Evolutionary conservation across 805 yeast genomes (phyloP).

Genomic region (Lipomyces spencermartinsiae): DNA sequence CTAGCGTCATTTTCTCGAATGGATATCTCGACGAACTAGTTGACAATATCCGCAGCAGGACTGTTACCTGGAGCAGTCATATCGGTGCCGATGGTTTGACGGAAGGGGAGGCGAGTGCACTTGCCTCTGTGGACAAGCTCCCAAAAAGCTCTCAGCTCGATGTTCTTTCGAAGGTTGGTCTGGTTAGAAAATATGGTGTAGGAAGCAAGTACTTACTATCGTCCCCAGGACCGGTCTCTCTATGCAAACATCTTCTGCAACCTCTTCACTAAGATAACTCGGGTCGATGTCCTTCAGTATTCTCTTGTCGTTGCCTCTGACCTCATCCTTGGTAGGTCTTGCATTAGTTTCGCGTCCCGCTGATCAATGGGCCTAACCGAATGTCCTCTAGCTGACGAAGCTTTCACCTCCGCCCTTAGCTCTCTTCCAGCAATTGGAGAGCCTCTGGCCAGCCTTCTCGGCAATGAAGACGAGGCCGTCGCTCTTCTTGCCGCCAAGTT

Average conservation of each 20-base stretch:
- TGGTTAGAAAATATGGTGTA: background rate
- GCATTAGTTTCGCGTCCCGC: background rate
- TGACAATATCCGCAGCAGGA: conserved; percentile 64
- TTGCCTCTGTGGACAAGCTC: conserved; percentile 59
- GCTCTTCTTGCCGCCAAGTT: conserved; percentile 62
- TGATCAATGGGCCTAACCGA: background rate
- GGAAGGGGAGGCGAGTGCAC: conserved; percentile 68
- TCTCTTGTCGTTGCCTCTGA: conserved; percentile 68
- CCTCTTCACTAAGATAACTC: conserved; percentile 58
- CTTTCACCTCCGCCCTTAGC: conserved; percentile 17
- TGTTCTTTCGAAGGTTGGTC: conserved; percentile 6
- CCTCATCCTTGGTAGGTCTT: conserved; percentile 45
- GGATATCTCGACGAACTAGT: conserved; percentile 65
- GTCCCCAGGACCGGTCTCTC: conserved; percentile 19
- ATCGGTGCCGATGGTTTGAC: conserved; percentile 73
- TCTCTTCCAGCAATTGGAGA: conserved; percentile 20
- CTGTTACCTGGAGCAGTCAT: conserved; percentile 92
- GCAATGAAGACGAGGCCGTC: conserved; percentile 61
- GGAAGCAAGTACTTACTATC: background rate
- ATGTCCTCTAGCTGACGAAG: background rate
- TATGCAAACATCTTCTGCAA: conserved; percentile 38
- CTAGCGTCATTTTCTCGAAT: conserved; percentile 61
- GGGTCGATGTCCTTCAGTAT: conserved; percentile 72
- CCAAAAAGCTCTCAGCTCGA: background rate
- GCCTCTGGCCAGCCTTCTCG: conserved; percentile 52